Base-by-base conservation (phyloP, 2,329 filamentous ascomycete genomes). In the Exophiala alcalophila region DNA sequence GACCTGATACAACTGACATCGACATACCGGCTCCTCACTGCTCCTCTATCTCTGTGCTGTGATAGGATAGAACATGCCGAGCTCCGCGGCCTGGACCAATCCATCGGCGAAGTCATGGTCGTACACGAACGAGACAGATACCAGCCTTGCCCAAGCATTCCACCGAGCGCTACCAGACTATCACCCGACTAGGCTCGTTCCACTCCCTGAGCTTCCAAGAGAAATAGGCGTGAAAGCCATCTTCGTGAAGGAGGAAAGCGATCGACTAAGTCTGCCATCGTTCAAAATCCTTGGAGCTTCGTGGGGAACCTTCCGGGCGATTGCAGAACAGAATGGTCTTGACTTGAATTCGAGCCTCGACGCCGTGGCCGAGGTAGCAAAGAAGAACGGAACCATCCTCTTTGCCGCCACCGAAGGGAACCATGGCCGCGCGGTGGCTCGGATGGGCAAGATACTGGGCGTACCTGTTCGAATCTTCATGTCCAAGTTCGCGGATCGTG, bases 251-350 rank as follows among this genome's bases (percentile, higher is more conserved):
- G 78, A 89, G 55, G 85, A 91, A 61, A 80, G 76, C 19, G 69
- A 65, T 39, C 75, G 85, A 4, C 77, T 87, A 25, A 80, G 81
- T 0, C 69, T 90, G 2, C 83, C 83, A 0, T 76, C 84, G 0
- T 91, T 90, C 70, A 92, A 92, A 62, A 85, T 90, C 30, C 73
- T 90, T 0, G 86, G 86, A 14, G 85, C 86, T 1, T 85, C 82
- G 1, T 91, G 84, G 84, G 84, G 77, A 0, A 72, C 77, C 3
- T 82, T 78, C 54, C 73, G 76, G 5, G 77, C 81, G 10, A 57
- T 86, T 5, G 59, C 66, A 0, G 39, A 37, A 4, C 19, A 65
- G 5, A 61, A 80, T 0, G 61, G 58, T 2, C 61, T 80, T 0
- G 61, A 70, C 0, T 50, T 67, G 0, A 65, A 67, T 1, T 59